phyloP scores from a whole-genome alignment of 176 grass and related monocot genomes.

The Carex parvula region DNA sequence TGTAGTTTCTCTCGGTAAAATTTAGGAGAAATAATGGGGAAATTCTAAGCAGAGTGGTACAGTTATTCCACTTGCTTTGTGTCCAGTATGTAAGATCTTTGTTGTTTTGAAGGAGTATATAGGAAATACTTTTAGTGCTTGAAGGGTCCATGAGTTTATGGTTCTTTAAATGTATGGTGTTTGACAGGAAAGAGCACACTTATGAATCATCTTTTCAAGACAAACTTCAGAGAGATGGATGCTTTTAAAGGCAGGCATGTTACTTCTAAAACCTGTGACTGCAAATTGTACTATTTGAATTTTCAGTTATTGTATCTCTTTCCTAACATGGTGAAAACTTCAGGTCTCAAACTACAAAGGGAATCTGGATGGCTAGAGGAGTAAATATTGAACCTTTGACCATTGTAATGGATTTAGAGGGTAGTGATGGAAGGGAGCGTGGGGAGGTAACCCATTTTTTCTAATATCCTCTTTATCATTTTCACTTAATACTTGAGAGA shows the following conservation, averaged over 20 bases:
- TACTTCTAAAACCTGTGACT: conserved; percentile 20
- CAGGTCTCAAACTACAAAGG: conserved; percentile 99
- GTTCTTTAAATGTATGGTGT: conserved; percentile 9
- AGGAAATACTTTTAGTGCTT: neutral
- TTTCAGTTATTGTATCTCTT: neutral
- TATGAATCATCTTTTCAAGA: conserved; percentile 87
- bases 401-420: conserved; percentile 97
- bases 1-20: neutral
- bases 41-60: neutral
- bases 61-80: neutral
- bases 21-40: neutral
- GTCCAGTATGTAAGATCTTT: neutral
- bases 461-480: neutral
- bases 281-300: conserved; percentile 23
- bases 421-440: conserved; percentile 96
- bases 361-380: conserved; percentile 80
- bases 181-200: conserved; percentile 94
- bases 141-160: neutral
- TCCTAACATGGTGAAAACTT: conserved; percentile 17
- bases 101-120: neutral
- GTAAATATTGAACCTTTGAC: conserved; percentile 84
- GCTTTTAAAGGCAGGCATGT: conserved; percentile 86
- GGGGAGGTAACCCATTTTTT: conserved; percentile 61
- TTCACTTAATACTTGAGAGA: neutral
- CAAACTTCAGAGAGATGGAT: conserved; percentile 98